Evolutionary conservation across 1,139 yeast species (phyloP), one percentile per base, ranked within the genome.

Genomic region (Blastobotrys capitulatus): DNA sequence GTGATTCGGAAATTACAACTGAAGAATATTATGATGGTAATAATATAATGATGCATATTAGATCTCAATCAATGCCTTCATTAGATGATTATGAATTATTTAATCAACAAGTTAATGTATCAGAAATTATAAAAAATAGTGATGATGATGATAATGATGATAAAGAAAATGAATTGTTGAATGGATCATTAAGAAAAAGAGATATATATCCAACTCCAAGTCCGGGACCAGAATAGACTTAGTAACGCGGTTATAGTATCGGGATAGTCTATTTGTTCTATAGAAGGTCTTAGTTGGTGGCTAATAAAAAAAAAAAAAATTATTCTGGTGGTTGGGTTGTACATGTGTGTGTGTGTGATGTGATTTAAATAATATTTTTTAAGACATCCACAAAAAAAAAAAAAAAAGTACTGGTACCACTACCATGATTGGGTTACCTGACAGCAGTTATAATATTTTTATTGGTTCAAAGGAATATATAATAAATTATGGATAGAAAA

Each of bases 1-100:
- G 46, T 22, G 49, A 47, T 32, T 41, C 46, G 8, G 49, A 47
- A 35, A 15, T 47, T 25, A 45, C 22, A 9, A n/a, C n/a, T 7
- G 44, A 9, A 4, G 35, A 40, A 2, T 4, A n/a, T 9, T 18
- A 37, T 13, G 37, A 29, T 7, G 18, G n/a, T 12, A 7, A 26
- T 13, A 20, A 36, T 10, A 31, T 20, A 2, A 38, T 15, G 15
- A 12, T 18, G 36, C 43, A 44, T 25, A 16, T 22, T 18, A 27
- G 48, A 12, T 38, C 43, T 3, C 19, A 38, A 18, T 29, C 38
- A 34, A 32, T 44, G 43, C 48, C 48, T 6, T 38, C 48, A 10
- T 26, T 44, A 16, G 43, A 43, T n/a, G 18, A n/a, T 12, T 31
- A 26, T n/a, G 45, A 48, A 16, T 6, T 9, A 7, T 5, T 35